Percentiles rank a stretch among this genome's conserved stretches.
Conservation (phyloP, 2,329 filamentous ascomycete species). For the Fusarium dlaminii region DNA sequence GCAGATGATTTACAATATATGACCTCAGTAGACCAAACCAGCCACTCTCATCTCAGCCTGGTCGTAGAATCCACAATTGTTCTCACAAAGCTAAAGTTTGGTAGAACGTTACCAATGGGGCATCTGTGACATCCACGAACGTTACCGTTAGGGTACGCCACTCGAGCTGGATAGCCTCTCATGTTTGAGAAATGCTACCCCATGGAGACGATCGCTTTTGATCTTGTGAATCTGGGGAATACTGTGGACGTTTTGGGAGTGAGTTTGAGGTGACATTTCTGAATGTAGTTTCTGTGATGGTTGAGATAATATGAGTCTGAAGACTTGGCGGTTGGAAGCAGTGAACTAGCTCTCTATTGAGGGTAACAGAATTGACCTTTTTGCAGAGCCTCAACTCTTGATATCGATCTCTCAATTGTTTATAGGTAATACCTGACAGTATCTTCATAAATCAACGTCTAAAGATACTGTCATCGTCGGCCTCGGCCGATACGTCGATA, state of each 20-base stretch:
- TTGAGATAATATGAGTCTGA: background rate
- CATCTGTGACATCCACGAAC: constrained; percentile 10
- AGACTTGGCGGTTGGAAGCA: background rate
- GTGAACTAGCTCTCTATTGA: background rate
- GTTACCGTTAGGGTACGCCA: constrained; percentile 25
- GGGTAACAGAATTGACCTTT: background rate
- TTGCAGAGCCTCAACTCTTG: background rate
- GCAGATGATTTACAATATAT: background rate
- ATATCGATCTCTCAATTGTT: background rate
- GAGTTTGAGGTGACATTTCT: background rate
- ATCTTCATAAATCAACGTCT: background rate
- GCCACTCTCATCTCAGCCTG: background rate
- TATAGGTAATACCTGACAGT: background rate
- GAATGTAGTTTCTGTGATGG: background rate
- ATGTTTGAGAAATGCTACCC: constrained; percentile 6
- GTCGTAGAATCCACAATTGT: constrained; percentile 4
- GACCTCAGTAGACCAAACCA: background rate
- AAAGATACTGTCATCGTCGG: background rate
- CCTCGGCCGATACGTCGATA: background rate
- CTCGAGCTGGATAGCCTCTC: constrained; percentile 11
- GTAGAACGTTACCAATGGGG: constrained; percentile 11
- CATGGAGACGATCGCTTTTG: background rate
- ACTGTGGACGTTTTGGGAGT: background rate
- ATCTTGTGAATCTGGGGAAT: constrained; percentile 5
- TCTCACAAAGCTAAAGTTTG: background rate